A percentile compares a stretch with the other conserved stretches of the same genome.
These are phyloP conservation scores for Daldinia vernicosa DNA, from an alignment of 495 filamentous ascomycete genomes.

Conservation along the genomic window DNA sequence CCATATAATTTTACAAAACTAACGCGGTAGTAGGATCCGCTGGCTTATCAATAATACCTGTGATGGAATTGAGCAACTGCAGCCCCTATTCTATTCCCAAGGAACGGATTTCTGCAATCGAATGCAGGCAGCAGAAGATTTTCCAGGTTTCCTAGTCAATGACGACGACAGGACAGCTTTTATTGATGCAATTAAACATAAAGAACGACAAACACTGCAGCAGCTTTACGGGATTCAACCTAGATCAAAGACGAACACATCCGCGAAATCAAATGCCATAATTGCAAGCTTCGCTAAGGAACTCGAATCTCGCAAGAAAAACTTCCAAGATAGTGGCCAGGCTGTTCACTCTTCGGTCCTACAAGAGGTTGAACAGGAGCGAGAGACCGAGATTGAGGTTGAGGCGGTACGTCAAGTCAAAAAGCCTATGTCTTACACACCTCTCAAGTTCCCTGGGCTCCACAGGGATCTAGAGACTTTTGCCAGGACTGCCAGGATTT, in stretches of 20 bases:
- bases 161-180: conserved; percentile 26
- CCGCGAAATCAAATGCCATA: conserved; percentile 31
- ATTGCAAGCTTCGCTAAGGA: conserved; percentile 44
- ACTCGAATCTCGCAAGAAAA: conserved; percentile 44
- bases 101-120: conserved; percentile 64
- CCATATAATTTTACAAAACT: conserved; percentile 1
- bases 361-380: conserved; percentile 63
- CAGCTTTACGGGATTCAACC: conserved; percentile 47
- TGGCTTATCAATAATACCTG: conserved; percentile 72
- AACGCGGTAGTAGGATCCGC: conserved; percentile 43
- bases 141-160: conserved; percentile 41
- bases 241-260: conserved; percentile 7
- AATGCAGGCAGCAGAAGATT: conserved; percentile 44
- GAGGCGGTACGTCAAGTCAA: conserved; percentile 60
- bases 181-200: conserved; percentile 43
- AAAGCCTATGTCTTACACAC: conserved; percentile 43
- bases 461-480: conserved; percentile 44
- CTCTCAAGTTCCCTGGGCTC: conserved; percentile 46
- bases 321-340: conserved; percentile 46
- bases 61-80: conserved; percentile 61
- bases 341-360: conserved; percentile 54
- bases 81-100: conserved; percentile 65
- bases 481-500: conserved; percentile 41
- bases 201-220: conserved; percentile 50
- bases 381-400: conserved; percentile 56